phyloP scores from a whole-genome alignment of 2,329 filamentous ascomycete species.

The Alternaria tenuissima region DNA sequence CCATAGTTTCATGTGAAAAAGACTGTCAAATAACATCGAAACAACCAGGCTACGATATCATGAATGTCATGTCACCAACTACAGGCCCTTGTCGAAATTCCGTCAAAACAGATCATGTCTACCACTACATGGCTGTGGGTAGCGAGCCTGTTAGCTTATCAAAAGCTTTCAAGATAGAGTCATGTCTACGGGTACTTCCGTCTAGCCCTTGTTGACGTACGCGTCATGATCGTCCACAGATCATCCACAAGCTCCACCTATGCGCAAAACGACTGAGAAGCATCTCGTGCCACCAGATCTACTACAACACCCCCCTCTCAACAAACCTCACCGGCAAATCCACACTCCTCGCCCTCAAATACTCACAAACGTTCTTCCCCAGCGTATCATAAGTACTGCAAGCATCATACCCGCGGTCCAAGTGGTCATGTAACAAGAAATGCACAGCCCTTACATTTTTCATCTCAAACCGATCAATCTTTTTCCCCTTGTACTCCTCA shows the following conservation, averaged over 20 bases:
- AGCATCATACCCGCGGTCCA: conserved; percentile 56
- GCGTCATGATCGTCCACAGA: too few species aligned
- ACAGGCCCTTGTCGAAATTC: too few species aligned
- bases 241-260: background rate
- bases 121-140: too few species aligned
- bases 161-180: too few species aligned
- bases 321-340: conserved; percentile 57
- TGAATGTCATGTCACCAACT: too few species aligned
- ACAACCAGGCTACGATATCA: too few species aligned
- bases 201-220: too few species aligned
- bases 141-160: too few species aligned
- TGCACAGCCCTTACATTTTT: conserved; percentile 52
- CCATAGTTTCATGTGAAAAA: too few species aligned
- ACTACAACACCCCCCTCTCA: conserved; percentile 40
- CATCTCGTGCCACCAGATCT: background rate
- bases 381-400: conserved; percentile 57
- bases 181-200: too few species aligned
- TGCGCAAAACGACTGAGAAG: background rate
- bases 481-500: conserved; percentile 40
- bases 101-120: too few species aligned
- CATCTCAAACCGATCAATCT: conserved; percentile 53
- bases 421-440: conserved; percentile 57
- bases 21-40: too few species aligned
- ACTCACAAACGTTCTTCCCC: conserved; percentile 59
- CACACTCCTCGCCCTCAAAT: conserved; percentile 56